phyloP scores from a whole-genome alignment of 2,329 filamentous ascomycete species.

The Arthrobotrys entomopaga region DNA sequence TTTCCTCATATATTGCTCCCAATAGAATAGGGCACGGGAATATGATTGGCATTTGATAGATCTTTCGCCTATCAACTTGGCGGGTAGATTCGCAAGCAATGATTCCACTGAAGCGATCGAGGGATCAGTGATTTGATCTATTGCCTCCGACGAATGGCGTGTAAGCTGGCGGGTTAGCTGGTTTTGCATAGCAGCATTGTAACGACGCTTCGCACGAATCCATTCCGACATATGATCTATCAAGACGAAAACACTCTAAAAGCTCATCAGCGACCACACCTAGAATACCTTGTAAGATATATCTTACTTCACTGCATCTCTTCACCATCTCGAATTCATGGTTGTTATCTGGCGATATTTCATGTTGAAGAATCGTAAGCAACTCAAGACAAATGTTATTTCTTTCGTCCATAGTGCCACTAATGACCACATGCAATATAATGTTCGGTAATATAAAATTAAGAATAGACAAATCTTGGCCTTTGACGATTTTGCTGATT shows the following conservation, averaged over 20 bases:
- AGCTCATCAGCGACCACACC: not conserved
- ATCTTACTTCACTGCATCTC: conserved; percentile 82
- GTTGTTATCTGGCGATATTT: conserved; percentile 67
- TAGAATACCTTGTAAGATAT: not conserved
- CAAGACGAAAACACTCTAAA: conserved; percentile 72
- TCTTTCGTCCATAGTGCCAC: conserved; percentile 73
- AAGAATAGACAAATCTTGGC: conserved; percentile 85
- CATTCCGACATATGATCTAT: conserved; percentile 92
- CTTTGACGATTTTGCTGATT: conserved; percentile 81
- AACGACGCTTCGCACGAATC: conserved; percentile 77
- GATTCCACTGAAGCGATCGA: conserved; percentile 72
- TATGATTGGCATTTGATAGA: conserved; percentile 96
- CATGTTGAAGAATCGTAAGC: conserved; percentile 75
- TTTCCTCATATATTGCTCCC: conserved; percentile 86
- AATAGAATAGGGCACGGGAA: conserved; percentile 88
- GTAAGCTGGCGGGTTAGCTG: conserved; percentile 54
- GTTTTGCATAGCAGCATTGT: conserved; percentile 61
- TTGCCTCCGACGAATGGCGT: conserved; percentile 42
- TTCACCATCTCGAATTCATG: conserved; percentile 79
- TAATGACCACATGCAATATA: conserved; percentile 82
- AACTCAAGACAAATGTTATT: conserved; percentile 77
- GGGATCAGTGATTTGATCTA: conserved; percentile 18
- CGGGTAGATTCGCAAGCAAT: conserved; percentile 75
- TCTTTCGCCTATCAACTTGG: conserved; percentile 78
- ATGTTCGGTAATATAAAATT: conserved; percentile 90